These are phyloP conservation scores for Rhodofomes roseus DNA, from an alignment of 1,284 basidiomycete genomes.

Conservation along the genomic window DNA sequence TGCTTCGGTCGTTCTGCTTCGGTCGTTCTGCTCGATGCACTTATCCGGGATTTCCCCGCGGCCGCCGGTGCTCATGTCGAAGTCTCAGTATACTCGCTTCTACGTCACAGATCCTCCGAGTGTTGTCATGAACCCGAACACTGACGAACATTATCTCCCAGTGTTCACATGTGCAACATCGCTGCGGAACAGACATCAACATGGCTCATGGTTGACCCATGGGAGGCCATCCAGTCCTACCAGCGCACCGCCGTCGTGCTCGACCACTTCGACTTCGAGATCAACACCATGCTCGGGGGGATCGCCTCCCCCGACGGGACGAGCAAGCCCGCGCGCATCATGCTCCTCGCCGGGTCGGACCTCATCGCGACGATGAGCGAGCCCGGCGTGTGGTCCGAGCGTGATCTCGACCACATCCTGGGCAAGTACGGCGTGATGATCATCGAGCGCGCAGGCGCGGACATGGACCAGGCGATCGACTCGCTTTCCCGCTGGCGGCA, in stretches of 20 bases:
- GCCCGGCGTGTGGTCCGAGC: constrained; percentile 96
- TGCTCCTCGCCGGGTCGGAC: constrained; percentile 96
- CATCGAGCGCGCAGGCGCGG: constrained; percentile 92
- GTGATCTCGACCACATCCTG: constrained; percentile 95
- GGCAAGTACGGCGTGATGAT: constrained; percentile 94
- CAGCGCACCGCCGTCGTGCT: constrained; percentile 95
- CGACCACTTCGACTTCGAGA: constrained; percentile 93
- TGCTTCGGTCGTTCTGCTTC: too few relatives aligned
- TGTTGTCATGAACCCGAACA: background rate
- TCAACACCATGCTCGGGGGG: constrained; percentile 80
- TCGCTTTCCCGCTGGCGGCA: constrained; percentile 74
- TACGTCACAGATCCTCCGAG: background rate
- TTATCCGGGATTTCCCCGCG: background rate
- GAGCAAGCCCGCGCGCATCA: constrained; percentile 67
- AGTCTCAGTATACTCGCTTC: background rate
- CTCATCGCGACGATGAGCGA: constrained; percentile 98
- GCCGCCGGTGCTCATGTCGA: background rate
- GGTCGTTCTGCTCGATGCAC: background rate
- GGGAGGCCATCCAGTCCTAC: constrained; percentile 94
- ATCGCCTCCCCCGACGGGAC: constrained; percentile 63
- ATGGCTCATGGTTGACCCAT: constrained; percentile 93
- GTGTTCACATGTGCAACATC: constrained; percentile 86
- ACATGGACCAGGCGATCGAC: constrained; percentile 82
- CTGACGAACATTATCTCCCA: constrained; percentile 24
- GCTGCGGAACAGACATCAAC: constrained; percentile 78